These are phyloP conservation scores for Nematodospora valgi DNA, from an alignment of 805 yeast species.

Conservation along the genomic window DNA sequence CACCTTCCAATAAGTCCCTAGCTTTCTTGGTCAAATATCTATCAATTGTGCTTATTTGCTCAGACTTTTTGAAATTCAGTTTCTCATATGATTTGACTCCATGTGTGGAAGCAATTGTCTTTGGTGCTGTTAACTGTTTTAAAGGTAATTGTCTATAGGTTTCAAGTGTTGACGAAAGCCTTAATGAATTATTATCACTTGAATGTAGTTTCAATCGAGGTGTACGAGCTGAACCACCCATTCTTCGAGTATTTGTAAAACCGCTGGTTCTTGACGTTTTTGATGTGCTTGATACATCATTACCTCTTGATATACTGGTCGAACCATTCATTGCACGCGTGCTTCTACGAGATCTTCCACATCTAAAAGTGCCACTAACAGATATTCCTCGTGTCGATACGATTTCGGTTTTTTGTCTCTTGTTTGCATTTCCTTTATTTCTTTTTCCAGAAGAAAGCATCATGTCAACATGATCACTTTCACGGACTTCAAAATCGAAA, in stretches of 20 bases:
- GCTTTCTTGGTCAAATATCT: background rate
- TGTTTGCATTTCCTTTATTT: background rate
- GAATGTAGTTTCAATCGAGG: too few relatives aligned
- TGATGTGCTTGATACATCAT: too few relatives aligned
- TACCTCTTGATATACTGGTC: too few relatives aligned
- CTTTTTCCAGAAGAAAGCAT: constrained; percentile 10
- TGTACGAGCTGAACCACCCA: too few relatives aligned
- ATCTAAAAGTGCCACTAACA: background rate
- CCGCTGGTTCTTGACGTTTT: too few relatives aligned
- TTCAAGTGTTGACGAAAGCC: too few relatives aligned
- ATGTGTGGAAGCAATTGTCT: background rate
- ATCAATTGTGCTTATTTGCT: background rate
- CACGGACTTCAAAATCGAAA: constrained; percentile 9
- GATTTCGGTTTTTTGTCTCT: background rate
- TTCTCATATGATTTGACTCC: background rate
- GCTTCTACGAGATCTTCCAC: background rate
- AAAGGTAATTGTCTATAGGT: background rate
- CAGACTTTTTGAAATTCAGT: background rate
- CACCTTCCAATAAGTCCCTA: constrained; percentile 7
- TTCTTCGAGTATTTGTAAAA: too few relatives aligned
- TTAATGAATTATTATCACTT: too few relatives aligned
- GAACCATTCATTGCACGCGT: background rate
- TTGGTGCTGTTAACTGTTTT: background rate
- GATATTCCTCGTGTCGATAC: background rate
- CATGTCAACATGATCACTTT: constrained; percentile 16